Evolutionary conservation across 2,329 filamentous ascomycete species (phyloP).

Genomic region (Daldinia sp.): DNA sequence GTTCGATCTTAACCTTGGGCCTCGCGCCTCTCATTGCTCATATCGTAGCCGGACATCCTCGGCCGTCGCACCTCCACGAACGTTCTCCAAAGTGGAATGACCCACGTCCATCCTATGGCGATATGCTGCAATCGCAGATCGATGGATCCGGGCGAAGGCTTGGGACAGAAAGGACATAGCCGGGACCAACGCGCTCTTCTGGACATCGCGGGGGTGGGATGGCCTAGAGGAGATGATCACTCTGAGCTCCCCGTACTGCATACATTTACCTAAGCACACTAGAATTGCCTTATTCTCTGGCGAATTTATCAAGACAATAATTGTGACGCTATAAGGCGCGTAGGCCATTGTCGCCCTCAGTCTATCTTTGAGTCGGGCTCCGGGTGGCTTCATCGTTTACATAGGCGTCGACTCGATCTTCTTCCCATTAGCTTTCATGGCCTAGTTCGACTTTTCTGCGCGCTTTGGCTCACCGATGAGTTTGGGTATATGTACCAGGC

Average conservation of each 20-base stretch:
- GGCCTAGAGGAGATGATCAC: slow-evolving; percentile 44
- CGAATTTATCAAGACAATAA: slow-evolving; percentile 29
- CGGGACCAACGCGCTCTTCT: slow-evolving; percentile 48
- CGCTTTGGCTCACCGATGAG: too few species aligned
- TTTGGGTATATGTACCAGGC: too few species aligned
- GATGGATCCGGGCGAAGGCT: slow-evolving; percentile 43
- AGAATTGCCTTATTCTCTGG: slow-evolving; percentile 19
- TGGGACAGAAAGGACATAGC: slow-evolving; percentile 45
- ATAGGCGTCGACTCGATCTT: too few species aligned
- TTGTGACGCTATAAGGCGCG: slow-evolving; percentile 38
- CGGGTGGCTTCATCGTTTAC: too few species aligned
- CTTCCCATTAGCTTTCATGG: too few species aligned
- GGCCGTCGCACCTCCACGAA: slow-evolving; percentile 4
- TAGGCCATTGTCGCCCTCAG: background rate
- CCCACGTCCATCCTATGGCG: slow-evolving; percentile 51
- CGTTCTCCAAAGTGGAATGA: slow-evolving; percentile 43
- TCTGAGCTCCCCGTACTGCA: slow-evolving; percentile 25
- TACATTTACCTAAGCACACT: slow-evolving; percentile 25
- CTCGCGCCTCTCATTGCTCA: slow-evolving; percentile 30
- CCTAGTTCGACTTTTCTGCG: too few species aligned
- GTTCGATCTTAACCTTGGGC: slow-evolving; percentile 16
- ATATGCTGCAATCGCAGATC: slow-evolving; percentile 45
- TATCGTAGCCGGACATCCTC: slow-evolving; percentile 13
- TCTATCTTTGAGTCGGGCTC: background rate
- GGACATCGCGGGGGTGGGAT: slow-evolving; percentile 47